Percentiles rank a stretch among this genome's conserved stretches.
These are phyloP conservation scores for Rhizoclosmatium sp. DNA, from an alignment of 192 early-diverging fungal genomes.

Conservation along the genomic window DNA sequence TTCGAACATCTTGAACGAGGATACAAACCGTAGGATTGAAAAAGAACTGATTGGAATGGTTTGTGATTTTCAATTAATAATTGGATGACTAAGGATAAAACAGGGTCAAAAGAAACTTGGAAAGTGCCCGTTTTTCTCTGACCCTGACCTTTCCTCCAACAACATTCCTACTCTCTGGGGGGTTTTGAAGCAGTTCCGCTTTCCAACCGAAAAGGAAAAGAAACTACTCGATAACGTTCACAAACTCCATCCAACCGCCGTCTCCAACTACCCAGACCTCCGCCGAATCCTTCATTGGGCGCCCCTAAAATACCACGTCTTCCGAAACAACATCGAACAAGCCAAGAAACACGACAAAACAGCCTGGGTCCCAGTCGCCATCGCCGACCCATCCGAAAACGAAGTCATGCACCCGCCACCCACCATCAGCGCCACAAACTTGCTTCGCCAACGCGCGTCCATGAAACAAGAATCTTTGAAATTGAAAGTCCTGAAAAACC, in stretches of 20 bases:
- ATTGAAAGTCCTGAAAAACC: too few species aligned
- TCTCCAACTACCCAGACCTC: slow-evolving; percentile 12
- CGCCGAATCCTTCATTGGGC: slow-evolving; percentile 27
- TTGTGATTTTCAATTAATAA: neutral
- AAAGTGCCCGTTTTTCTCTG: slow-evolving; percentile 27
- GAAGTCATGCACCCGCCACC: neutral
- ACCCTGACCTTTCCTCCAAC: slow-evolving; percentile 5
- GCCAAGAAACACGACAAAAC: neutral
- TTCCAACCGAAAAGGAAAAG: slow-evolving; percentile 27
- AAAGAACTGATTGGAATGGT: slow-evolving; percentile 14
- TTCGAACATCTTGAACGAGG: slow-evolving; percentile 1
- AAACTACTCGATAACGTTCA: slow-evolving; percentile 11
- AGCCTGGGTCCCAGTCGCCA: slow-evolving; percentile 1
- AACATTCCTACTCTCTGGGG: slow-evolving; percentile 5
- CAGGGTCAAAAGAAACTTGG: slow-evolving; percentile 19
- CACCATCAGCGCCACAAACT: neutral
- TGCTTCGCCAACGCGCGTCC: neutral
- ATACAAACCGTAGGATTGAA: neutral
- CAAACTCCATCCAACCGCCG: slow-evolving; percentile 12
- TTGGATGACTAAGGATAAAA: neutral
- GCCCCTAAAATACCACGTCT: slow-evolving; percentile 1
- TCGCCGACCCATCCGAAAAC: neutral
- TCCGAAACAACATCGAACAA: neutral
- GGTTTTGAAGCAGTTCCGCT: slow-evolving; percentile 4
- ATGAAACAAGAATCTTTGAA: neutral